phyloP scores from a whole-genome alignment of 2,329 filamentous ascomycete species.

The Aureobasidium sp. region DNA sequence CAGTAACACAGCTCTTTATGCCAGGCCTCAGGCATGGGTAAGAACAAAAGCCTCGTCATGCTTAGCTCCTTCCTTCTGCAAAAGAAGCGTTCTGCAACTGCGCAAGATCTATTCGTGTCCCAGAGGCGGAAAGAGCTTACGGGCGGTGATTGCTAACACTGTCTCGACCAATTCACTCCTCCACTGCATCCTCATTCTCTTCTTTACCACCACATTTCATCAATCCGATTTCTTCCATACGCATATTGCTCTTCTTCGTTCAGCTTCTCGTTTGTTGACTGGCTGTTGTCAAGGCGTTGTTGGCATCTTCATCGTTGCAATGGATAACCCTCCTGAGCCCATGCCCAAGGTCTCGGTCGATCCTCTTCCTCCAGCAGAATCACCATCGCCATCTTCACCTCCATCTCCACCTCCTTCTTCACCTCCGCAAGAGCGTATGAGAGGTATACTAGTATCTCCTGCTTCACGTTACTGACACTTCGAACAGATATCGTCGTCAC shows the following conservation, averaged over 20 bases:
- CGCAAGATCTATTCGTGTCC: neutral
- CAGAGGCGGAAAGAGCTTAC: neutral
- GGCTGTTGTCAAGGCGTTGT: neutral
- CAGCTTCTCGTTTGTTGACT: neutral
- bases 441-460: neutral
- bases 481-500: constrained; percentile 4
- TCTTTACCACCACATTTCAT: neutral
- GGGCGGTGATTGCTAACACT: neutral
- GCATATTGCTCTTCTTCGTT: neutral
- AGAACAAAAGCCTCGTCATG: neutral
- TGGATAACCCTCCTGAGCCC: constrained; percentile 14
- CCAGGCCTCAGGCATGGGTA: neutral
- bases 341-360: constrained; percentile 13
- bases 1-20: neutral
- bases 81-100: neutral
- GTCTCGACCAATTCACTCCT: neutral
- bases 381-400: neutral
- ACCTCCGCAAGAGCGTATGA: constrained; percentile 8
- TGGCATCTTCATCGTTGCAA: neutral
- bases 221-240: neutral
- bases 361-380: constrained; percentile 1
- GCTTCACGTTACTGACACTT: neutral
- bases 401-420: neutral
- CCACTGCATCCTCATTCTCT: neutral
- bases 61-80: neutral